Conservation (phyloP, 129 eudicot species). For the Artemisia tridentata region DNA sequence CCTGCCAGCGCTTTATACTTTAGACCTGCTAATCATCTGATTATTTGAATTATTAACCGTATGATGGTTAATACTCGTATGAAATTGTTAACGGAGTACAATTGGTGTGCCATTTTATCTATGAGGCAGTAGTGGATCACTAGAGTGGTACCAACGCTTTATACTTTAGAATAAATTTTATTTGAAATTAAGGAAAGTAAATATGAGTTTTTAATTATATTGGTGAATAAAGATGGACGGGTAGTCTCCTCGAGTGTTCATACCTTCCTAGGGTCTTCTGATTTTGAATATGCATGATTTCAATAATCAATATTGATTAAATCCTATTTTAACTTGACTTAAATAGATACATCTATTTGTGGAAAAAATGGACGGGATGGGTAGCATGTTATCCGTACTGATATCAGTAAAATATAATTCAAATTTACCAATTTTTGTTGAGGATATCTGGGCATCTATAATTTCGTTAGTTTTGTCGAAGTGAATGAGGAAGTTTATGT, state of each 20-base stretch:
- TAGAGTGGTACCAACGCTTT: not conserved
- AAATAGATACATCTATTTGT: not conserved
- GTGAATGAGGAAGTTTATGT: not conserved
- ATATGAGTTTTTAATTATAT: too few species aligned
- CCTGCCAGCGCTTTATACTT: not conserved
- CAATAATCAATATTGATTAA: not conserved
- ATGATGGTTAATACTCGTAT: not conserved
- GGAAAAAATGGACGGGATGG: not conserved
- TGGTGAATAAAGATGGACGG: not conserved
- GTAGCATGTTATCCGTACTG: not conserved
- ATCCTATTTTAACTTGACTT: not conserved
- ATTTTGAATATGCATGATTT: not conserved
- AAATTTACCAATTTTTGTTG: not conserved
- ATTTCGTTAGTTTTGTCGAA: not conserved
- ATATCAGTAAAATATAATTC: not conserved
- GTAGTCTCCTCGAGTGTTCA: too few species aligned
- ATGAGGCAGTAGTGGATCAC: not conserved
- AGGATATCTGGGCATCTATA: constrained; percentile 1
- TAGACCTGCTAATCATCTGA: not conserved
- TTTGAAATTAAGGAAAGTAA: not conserved
- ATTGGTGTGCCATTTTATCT: not conserved
- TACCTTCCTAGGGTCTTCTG: not conserved
- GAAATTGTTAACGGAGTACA: not conserved
- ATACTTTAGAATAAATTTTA: not conserved
- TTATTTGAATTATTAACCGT: not conserved